phyloP scores from a whole-genome alignment of 164 flowering plant species.

The Vitis labrusca region DNA sequence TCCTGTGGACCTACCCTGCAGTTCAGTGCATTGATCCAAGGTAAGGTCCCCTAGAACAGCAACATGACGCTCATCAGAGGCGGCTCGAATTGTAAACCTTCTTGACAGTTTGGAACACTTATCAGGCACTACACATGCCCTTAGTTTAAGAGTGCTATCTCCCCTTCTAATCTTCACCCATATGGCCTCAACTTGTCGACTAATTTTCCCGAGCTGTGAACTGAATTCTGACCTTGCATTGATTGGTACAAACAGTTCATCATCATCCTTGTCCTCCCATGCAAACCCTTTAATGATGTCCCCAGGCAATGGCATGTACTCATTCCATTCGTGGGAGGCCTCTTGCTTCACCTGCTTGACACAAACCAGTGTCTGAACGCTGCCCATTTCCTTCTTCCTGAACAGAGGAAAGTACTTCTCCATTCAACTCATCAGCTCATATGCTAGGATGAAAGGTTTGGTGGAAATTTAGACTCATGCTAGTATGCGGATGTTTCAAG shows the following conservation, averaged over 20 bases:
- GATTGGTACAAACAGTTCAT: slow-evolving; percentile 27
- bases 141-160: slow-evolving; percentile 33
- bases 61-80: slow-evolving; percentile 48
- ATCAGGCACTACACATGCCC: slow-evolving; percentile 36
- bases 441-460: not conserved
- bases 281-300: slow-evolving; percentile 57
- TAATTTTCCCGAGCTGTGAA: slow-evolving; percentile 39
- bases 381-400: slow-evolving; percentile 14
- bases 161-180: slow-evolving; percentile 59
- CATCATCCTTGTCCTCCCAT: slow-evolving; percentile 8
- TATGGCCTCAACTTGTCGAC: slow-evolving; percentile 21
- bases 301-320: slow-evolving; percentile 65
- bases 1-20: slow-evolving; percentile 39
- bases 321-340: slow-evolving; percentile 51
- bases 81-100: slow-evolving; percentile 42
- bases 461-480: not conserved
- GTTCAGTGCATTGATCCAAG: slow-evolving; percentile 45
- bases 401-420: not conserved
- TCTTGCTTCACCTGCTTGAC: slow-evolving; percentile 57
- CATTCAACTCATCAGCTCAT: not conserved
- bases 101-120: slow-evolving; percentile 29
- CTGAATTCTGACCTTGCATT: slow-evolving; percentile 45
- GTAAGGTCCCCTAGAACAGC: slow-evolving; percentile 54
- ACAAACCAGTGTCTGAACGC: slow-evolving; percentile 36
- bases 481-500: slow-evolving; percentile 1